Evolutionary conservation across 345 rosid genomes (phyloP), one percentile per base, ranked within the genome.

Genomic region (Aegle marmelos): DNA sequence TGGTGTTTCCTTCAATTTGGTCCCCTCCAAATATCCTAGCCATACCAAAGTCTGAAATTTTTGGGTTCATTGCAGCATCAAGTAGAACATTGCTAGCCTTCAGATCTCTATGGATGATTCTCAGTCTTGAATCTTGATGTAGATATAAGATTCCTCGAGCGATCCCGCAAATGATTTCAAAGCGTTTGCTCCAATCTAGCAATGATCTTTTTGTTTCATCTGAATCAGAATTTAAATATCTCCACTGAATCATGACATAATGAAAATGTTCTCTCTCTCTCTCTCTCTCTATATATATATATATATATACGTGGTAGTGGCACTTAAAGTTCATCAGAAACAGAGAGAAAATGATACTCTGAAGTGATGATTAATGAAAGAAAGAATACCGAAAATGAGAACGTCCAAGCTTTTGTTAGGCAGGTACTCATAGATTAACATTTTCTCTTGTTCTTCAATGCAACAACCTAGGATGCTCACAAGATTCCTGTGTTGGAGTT

Each of bases 91-190:
- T 90, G 77, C 93, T 91, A 1, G 91, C 82, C 75, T 91, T 93
- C 22, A 93, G 76, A 76, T 93, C 96, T 78, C 93, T 86, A 39
- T 91, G 98, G 33, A 93, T 90, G 78, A 93, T 91, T 81, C 89
- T 89, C 9, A 89, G 75, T 68, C 97, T 92, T 1, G 95, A 92
- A 70, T 93, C 97, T 64, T 88, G 89, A 78, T 92, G 95, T 13
- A 94, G 87, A 65, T 94, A 94, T n/a, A 90, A 68, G 56, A 92
- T 80, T 65, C 97, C 95, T 6, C 93, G 88, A 61, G 93, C 94
- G 58, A 92, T 74, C 39, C 97, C 92, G 0, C 83, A 64, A 33
- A 90, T 86, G 19, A 92, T 91, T 9, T 84, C 88, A 17, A 87
- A 85, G 5, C 91, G 81, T 72, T 80, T 91, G 19, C 63, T 68